phyloP scores from a whole-genome alignment of 2,329 filamentous ascomycete species.

The Ophiognomonia clavigignenti-juglandacearum region DNA sequence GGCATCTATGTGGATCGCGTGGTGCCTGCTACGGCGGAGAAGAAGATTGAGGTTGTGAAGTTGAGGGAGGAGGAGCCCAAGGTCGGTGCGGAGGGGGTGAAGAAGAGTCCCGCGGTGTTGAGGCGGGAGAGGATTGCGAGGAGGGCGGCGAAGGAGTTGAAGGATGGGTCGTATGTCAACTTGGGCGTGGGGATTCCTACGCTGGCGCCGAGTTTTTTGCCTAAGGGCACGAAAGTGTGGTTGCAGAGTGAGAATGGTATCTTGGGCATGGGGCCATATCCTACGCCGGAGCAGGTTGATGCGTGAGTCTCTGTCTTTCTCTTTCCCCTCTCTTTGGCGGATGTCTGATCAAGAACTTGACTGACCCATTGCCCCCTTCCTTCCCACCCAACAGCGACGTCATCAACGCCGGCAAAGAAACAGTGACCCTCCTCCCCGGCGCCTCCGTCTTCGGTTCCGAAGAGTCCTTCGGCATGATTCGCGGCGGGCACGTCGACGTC shows the following conservation, averaged over 20 bases:
- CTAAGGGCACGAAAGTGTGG: conserved; percentile 66
- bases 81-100: conserved; percentile 27
- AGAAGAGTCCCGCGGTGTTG: conserved; percentile 40
- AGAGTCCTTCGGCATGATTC: conserved; percentile 85
- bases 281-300: conserved; percentile 66
- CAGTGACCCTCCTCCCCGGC: conserved; percentile 72
- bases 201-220: conserved; percentile 72
- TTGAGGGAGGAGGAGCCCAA: conserved; percentile 40
- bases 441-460: conserved; percentile 73
- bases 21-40: conserved; percentile 65
- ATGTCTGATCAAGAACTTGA: background rate
- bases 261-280: conserved; percentile 77
- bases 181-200: conserved; percentile 78
- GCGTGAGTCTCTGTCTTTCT: conserved; percentile 38
- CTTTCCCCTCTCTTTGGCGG: background rate
- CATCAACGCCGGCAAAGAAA: conserved; percentile 86
- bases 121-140: conserved; percentile 69
- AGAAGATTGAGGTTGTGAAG: conserved; percentile 68
- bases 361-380: background rate
- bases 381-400: conserved; percentile 48
- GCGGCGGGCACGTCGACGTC: conserved; percentile 77
- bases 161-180: conserved; percentile 76
- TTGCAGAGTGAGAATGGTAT: conserved; percentile 86
- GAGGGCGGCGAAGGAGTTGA: conserved; percentile 74
- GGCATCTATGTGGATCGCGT: conserved; percentile 82